Evolutionary conservation across 441 rosid species (phyloP).

Genomic region (Euphorbia corollata): DNA sequence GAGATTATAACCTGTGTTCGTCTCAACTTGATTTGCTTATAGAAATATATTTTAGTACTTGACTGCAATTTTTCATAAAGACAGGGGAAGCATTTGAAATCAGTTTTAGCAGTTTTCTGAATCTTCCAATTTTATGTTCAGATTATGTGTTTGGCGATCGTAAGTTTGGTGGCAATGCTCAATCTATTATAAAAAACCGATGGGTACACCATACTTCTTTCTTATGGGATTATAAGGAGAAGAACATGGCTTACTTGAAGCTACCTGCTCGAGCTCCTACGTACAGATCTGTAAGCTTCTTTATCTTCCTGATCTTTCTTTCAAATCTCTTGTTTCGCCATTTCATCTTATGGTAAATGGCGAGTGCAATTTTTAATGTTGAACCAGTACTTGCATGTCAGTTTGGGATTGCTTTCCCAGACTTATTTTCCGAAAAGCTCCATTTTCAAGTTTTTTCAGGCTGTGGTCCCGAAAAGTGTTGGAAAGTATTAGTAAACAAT

Average conservation of each 20-base stretch:
- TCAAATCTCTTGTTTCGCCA: neutral
- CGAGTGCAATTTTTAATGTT: neutral
- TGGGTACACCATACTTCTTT: constrained; percentile 93
- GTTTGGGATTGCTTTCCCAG: too few species aligned
- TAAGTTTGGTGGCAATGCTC: constrained; percentile 89
- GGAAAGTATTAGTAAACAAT: too few species aligned
- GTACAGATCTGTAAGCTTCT: constrained; percentile 46
- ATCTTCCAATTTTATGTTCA: constrained; percentile 20
- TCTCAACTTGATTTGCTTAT: neutral
- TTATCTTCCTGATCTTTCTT: neutral
- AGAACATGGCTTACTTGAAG: constrained; percentile 75
- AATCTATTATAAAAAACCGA: constrained; percentile 58
- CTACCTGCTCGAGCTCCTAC: constrained; percentile 55
- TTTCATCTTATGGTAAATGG: too few species aligned
- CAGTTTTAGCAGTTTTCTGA: too few species aligned
- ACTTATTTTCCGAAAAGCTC: too few species aligned
- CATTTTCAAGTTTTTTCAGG: too few species aligned
- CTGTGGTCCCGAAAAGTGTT: too few species aligned
- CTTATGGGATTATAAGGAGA: constrained; percentile 58
- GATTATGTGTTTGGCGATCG: constrained; percentile 68
- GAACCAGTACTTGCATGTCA: neutral
- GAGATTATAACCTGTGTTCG: neutral
- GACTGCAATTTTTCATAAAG: neutral
- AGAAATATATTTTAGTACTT: neutral
- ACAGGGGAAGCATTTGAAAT: too few species aligned